Conservation (phyloP, 495 filamentous ascomycete genomes). For the Penicillium maclennaniae region DNA sequence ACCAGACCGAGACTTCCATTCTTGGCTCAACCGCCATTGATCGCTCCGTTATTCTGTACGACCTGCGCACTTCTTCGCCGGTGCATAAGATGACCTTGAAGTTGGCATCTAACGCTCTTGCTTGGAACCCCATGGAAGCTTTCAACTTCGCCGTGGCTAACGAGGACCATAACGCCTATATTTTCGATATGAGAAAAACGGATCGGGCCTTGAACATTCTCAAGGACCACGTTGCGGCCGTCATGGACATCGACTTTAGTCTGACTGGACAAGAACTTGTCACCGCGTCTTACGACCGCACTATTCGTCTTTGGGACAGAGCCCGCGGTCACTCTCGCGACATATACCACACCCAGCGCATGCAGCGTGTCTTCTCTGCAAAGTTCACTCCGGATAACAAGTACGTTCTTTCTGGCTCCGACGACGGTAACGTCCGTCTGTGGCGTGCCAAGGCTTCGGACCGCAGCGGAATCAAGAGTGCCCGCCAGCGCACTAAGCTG, state of each 20-base stretch:
- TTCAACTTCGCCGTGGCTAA: constrained; percentile 85
- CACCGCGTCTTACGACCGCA: constrained; percentile 81
- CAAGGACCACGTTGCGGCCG: constrained; percentile 92
- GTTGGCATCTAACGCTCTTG: constrained; percentile 77
- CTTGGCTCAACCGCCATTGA: constrained; percentile 80
- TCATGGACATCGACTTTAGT: constrained; percentile 94
- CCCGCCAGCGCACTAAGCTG: constrained; percentile 76
- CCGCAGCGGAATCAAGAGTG: constrained; percentile 78
- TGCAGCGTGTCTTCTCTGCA: constrained; percentile 91
- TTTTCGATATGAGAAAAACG: constrained; percentile 87
- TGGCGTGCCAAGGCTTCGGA: constrained; percentile 89
- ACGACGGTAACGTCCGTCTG: constrained; percentile 90
- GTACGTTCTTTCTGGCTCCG: constrained; percentile 80
- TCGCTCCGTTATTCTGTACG: constrained; percentile 80
- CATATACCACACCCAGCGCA: constrained; percentile 95
- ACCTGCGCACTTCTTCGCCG: constrained; percentile 82
- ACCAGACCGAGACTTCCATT: constrained; percentile 89
- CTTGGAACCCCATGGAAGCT: constrained; percentile 95
- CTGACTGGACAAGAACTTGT: constrained; percentile 95
- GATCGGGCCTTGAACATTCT: constrained; percentile 83
- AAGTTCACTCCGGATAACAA: constrained; percentile 83
- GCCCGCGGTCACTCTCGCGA: constrained; percentile 80
- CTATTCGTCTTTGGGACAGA: constrained; percentile 75
- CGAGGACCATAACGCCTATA: constrained; percentile 75
- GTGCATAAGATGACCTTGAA: constrained; percentile 73